Conservation (phyloP, 179 eudicot species). For the Heliamphora pulchella region DNA sequence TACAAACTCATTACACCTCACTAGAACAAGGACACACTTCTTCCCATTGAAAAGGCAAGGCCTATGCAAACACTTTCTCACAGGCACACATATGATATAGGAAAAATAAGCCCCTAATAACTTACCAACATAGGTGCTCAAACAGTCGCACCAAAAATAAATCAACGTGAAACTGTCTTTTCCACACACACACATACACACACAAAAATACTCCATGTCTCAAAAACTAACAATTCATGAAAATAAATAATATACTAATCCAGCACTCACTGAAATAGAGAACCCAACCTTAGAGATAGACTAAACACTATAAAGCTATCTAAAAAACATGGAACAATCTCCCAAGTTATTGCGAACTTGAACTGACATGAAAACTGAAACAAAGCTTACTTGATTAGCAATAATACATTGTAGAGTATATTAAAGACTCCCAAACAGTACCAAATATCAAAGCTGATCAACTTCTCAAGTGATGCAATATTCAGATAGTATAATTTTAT, state of each 20-base stretch:
- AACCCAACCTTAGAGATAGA: neutral
- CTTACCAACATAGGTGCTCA: neutral
- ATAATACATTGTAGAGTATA: neutral
- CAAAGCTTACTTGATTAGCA: neutral
- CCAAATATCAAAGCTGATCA: neutral
- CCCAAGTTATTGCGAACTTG: neutral
- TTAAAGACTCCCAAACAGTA: neutral
- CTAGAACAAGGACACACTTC: neutral
- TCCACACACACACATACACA: neutral
- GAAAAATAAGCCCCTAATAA: too few species aligned
- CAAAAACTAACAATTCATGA: neutral
- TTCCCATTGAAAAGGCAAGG: neutral
- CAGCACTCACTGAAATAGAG: neutral
- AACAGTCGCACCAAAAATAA: neutral
- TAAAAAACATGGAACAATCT: neutral
- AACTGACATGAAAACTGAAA: neutral
- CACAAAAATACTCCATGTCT: neutral
- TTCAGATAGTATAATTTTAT: neutral
- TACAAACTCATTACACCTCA: neutral
- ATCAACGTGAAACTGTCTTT: neutral
- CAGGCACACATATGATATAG: neutral
- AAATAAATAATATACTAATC: neutral
- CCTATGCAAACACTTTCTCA: conserved; percentile 1
- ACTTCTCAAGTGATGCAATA: neutral
- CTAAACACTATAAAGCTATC: neutral